Evolutionary conservation across 192 early-diverging fungal species (phyloP), one percentile per base, ranked within the genome.

Genomic region (Backusella westeae): DNA sequence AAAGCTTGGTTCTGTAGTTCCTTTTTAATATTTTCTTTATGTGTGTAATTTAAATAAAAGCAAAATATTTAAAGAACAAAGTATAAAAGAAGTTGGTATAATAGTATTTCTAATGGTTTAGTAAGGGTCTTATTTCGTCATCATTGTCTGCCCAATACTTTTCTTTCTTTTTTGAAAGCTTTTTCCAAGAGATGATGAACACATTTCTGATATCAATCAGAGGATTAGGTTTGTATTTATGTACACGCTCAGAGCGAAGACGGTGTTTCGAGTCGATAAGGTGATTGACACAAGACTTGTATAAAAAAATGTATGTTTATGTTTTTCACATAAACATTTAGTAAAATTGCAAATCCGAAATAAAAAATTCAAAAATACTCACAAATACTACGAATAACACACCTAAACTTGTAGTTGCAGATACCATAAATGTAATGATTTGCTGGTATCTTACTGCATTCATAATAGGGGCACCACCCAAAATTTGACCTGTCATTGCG

Each of bases 371-470:
- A 53, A 34, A 19, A 35, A 36, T 7, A 75, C 75, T 82, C 80
- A 89, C 88, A 73, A 83, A 52, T 21, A 86, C 80, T 12, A 85
- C 74, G 0, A 74, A 73, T 34, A 93, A 63, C 0, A 90, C 87
- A 38, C 88, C 90, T 46, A 94, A 85, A 17, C 88, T 88, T 1
- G 89, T 88, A 10, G 88, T 87, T 0, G 94, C 90, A 17, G 90
- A 90, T 32, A 97, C 93, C 91, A 97, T 90, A 77, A 94, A 96
- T 82, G 92, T 90, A 69, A 95, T 93, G 70, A 97, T 93, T 75
- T 93, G 90, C 78, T 95, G 94, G 75, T 94, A 95, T 72, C 87
- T 81, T 14, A 90, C 91, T 0, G 95, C 94, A 70, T 93, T 87
- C 72, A 90, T 87, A 32, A 95, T 90, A 23, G 91, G 82, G 0